A percentile compares a stretch with the other conserved stretches of the same genome.
Evolutionary conservation across 2,329 filamentous ascomycete species (phyloP).

Genomic region (Fusarium devonianum): DNA sequence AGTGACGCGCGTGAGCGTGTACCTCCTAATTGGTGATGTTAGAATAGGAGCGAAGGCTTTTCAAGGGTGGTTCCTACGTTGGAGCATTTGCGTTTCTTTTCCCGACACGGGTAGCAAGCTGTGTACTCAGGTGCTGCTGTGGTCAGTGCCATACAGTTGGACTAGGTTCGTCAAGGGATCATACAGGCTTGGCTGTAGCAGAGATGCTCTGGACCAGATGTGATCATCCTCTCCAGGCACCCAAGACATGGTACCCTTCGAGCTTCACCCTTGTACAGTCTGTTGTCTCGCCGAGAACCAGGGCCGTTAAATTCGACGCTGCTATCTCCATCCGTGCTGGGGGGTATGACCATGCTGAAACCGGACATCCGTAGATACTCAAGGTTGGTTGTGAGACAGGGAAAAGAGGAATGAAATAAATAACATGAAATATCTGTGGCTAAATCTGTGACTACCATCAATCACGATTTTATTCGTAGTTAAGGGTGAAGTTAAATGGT

Average conservation of each 20-base stretch:
- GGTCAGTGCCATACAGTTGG: neutral
- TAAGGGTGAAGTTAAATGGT: too few species aligned
- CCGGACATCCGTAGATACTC: too few species aligned
- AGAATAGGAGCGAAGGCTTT: neutral
- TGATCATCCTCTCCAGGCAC: neutral
- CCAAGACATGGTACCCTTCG: neutral
- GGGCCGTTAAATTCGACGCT: too few species aligned
- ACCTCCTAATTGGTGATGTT: neutral
- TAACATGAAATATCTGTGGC: too few species aligned
- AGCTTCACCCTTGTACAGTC: neutral
- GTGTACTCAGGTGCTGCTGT: neutral
- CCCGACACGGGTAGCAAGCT: neutral
- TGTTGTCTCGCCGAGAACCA: too few species aligned
- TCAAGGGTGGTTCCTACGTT: neutral
- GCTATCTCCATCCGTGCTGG: too few species aligned
- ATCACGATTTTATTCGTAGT: too few species aligned
- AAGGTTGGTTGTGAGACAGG: too few species aligned
- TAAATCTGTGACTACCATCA: too few species aligned
- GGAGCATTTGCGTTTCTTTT: neutral
- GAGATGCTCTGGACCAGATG: neutral
- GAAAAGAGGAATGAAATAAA: too few species aligned
- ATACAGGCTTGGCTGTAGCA: neutral
- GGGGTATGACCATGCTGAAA: too few species aligned
- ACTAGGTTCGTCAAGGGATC: neutral
- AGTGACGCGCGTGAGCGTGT: neutral